Evolutionary conservation across 2,329 filamentous ascomycete species (phyloP), one percentile per base, ranked within the genome.

Genomic region (Cryphonectria nitschkei): DNA sequence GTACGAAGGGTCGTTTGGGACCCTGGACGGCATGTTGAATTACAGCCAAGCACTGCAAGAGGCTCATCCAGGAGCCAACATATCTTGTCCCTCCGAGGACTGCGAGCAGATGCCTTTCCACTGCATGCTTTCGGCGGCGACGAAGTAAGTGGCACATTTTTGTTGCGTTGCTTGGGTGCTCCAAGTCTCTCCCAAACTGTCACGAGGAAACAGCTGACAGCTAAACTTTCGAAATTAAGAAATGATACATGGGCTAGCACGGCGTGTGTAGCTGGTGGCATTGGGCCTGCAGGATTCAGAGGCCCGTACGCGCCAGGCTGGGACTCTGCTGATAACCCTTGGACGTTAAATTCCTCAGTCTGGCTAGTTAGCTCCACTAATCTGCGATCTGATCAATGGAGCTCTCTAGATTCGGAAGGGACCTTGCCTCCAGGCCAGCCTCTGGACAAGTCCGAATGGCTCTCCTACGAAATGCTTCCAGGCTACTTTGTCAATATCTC

Each of bases 321-420:
- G 67, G 60, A 64, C 26, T 34, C 60, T 22, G 26, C 5, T 4
- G n/a, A n/a, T 39, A 46, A 34, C 32, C 67, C 67, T 26, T 68
- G 67, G 67, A n/a, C 67, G 11, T 46, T 34, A 52, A 68, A 68
- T 4, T 64, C 67, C 6, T 64, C 67, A 3, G 37, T 68, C n/a
- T 68, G 46, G 67, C 67, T 68, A 13, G 34, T 68, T 1, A 16
- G 16, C 14, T 63, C 60, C 5, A 56, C 67, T 4, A 68, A 56
- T 22, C 8, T 68, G 60, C 43, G 9, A 3, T 26, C 0, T 22
- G n/a, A 61, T 14, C 26, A 68, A 6, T 68, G 54, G 66, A 4
- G 13, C 16, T 46, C n/a, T n/a, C 26, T 67, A 16, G n/a, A 13
- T 0, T 2, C 26, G 2, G 13, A 19, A 11, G 26, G 16, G 9